Evolutionary conservation across 805 yeast genomes (phyloP), one percentile per base, ranked within the genome.

Genomic region (Metschnikowia cerradonensis): DNA sequence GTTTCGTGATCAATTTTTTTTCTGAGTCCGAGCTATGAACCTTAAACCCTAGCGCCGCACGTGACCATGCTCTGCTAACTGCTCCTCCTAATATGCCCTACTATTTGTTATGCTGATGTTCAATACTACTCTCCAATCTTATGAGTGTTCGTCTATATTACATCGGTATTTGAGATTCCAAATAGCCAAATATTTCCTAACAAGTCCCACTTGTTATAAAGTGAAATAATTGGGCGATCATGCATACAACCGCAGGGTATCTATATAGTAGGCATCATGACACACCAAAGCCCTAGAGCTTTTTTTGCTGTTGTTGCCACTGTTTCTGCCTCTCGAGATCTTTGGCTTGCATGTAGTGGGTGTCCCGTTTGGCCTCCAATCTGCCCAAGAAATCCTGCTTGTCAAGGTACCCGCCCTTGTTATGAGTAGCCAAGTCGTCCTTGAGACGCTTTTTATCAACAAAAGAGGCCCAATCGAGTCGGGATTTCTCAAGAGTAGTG

Each of bases 401-500:
- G 54, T 89, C 96, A 61, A 94, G 71, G 68, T 84, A 94, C 7
- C 99, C 99, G 47, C 84, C 94, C 72, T 88, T 91, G 65, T 90
- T 91, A 63, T 85, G 86, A 50, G 80, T 77, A 44, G 77, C 78
- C 62, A 94, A 78, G 55, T 94, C 99, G 57, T 89, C 97, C 47
- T 80, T 77, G 43, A 94, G 84, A 50, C 90, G 90, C 56, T 84
- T 83, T 56, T 86, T 79, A 68, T 92, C 97, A 31, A 94, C 97
- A 69, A 88, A 90, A 43, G 88, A 82, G 0, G 96, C 95, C 96
- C 98, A 94, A 68, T 94, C 99, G 46, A 94, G 75, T 55, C 96
- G 76, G 1, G 96, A 88, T 68, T 94, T 94, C 65, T 94, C 98
- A 56, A 94, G 72, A 0, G 99, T 94, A 22, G 96, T 88, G 54